Base-by-base conservation (phyloP, 1,284 basidiomycete species). In the Tilletia horrida region DNA sequence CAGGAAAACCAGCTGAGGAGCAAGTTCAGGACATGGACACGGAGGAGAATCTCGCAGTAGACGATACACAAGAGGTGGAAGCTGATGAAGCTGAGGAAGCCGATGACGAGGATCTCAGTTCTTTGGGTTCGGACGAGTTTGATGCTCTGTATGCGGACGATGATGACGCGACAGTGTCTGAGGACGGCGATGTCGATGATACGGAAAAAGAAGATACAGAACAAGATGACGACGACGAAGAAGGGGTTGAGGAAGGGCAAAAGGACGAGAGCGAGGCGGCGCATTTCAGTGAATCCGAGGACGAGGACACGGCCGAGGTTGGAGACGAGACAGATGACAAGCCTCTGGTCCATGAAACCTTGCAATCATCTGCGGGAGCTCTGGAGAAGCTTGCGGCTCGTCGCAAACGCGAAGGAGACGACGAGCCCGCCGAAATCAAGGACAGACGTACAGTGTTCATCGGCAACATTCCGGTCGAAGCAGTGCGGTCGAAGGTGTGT, bases 381-480 rank as follows among this genome's bases (percentile, higher is more conserved):
- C 91, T 93, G 83, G 96, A 97, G 78, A 95, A 98, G 77, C 92
- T 89, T 0, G 87, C 67, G 1, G 50, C 27, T 23, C 55, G 55
- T 35, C 25, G 55, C 13, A 18, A 35, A 29, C 55, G 55, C 31
- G 55, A 59, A 18, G 55, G 55, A 18, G 55, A 59, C 27, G 55
- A 59, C 14, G 55, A 59, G 29, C 55, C 55, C 18, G 27, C 18
- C 55, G 55, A 59, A 21, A 13, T 59, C 55, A 59, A 90, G 63
- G 88, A 96, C 78, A 85, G 86, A 21, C 87, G 94, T 31, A 96
- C 94, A 1, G 85, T 97, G 64, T 98, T 97, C 80, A 83, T 98
- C n/a, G 95, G 95, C 11, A 97, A 97, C 80, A 84, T 97, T 0
- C 87, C 89, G 2, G 84, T 91, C 1, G 88, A 90, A 4, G 87